phyloP scores from a whole-genome alignment of 345 rosid genomes.

The Lepidium sativum region DNA sequence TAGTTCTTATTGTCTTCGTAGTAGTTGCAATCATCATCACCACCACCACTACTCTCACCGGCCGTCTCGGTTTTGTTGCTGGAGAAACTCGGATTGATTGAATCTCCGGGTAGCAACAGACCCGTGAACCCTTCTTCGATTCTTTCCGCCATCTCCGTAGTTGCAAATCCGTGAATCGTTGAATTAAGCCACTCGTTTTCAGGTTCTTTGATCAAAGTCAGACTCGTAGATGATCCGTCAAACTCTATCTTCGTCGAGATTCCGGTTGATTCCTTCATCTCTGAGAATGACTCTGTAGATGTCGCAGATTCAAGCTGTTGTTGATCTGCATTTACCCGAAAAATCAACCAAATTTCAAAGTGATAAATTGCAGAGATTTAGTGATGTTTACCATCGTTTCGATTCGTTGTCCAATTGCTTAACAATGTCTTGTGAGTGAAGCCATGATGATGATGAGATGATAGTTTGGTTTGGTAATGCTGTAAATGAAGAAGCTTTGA shows the following conservation, averaged over 20 bases:
- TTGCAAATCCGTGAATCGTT: slow-evolving; percentile 22
- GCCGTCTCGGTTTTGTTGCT: slow-evolving; percentile 12
- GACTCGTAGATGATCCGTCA: slow-evolving; percentile 39
- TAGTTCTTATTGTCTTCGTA: slow-evolving; percentile 85
- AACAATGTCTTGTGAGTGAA: slow-evolving; percentile 11
- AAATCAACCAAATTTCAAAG: background rate
- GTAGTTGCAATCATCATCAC: slow-evolving; percentile 27
- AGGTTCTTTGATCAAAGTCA: slow-evolving; percentile 49
- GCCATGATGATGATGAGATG: slow-evolving; percentile 8
- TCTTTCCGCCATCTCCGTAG: slow-evolving; percentile 10
- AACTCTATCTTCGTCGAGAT: slow-evolving; percentile 39
- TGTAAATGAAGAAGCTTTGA: slow-evolving; percentile 60
- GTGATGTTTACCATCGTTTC: slow-evolving; percentile 18
- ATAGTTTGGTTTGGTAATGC: slow-evolving; percentile 12
- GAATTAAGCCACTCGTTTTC: slow-evolving; percentile 48
- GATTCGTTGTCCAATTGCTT: slow-evolving; percentile 14
- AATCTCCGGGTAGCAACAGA: slow-evolving; percentile 59
- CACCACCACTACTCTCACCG: slow-evolving; percentile 22
- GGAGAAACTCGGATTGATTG: slow-evolving; percentile 11
- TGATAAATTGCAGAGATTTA: background rate
- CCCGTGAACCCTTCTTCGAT: slow-evolving; percentile 74
- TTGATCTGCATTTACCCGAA: slow-evolving; percentile 22
- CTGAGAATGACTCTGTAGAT: slow-evolving; percentile 71
- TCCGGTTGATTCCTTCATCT: slow-evolving; percentile 26
- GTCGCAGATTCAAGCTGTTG: slow-evolving; percentile 65